These are phyloP conservation scores for Atkinsonella hypoxylon DNA, from an alignment of 2,329 filamentous ascomycete species.

Conservation along the genomic window DNA sequence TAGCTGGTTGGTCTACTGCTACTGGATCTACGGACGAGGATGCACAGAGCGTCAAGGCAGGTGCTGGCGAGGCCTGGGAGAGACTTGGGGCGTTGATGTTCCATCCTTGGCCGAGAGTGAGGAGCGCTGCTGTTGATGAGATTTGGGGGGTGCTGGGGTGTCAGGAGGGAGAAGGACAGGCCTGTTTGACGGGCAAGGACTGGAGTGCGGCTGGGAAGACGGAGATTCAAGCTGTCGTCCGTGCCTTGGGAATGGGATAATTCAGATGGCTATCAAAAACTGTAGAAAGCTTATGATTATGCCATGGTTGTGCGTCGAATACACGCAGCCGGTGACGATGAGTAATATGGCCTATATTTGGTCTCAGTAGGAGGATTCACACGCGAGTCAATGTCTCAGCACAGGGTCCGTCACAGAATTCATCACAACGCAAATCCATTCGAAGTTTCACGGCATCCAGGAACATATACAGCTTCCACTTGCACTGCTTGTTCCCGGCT, in stretches of 20 bases:
- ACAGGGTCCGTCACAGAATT: too few species aligned
- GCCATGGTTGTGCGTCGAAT: too few species aligned
- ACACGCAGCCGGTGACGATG: too few species aligned
- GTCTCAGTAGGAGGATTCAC: too few species aligned
- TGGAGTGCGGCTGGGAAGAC: constrained; percentile 43
- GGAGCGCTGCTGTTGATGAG: constrained; percentile 47
- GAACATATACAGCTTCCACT: too few species aligned
- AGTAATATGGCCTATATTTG: too few species aligned
- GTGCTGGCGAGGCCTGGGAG: constrained; percentile 43
- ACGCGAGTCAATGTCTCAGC: too few species aligned
- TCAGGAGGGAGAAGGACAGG: constrained; percentile 14
- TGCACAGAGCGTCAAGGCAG: constrained; percentile 10
- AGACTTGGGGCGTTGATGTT: constrained; percentile 62
- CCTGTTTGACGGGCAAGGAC: constrained; percentile 38
- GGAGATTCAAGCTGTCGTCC: constrained; percentile 29
- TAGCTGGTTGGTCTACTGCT: constrained; percentile 38
- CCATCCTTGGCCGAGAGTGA: constrained; percentile 72
- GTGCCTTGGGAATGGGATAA: constrained; percentile 28
- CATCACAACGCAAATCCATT: too few species aligned
- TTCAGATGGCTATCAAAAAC: too few species aligned
- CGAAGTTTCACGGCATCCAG: too few species aligned
- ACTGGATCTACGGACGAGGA: constrained; percentile 5
- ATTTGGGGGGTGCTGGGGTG: constrained; percentile 36
- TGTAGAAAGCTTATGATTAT: too few species aligned
- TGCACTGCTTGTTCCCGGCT: too few species aligned